Percentiles rank a stretch among this genome's conserved stretches.
These are phyloP conservation scores for Prunus mira DNA, from an alignment of 306 rosid species.

Conservation along the genomic window DNA sequence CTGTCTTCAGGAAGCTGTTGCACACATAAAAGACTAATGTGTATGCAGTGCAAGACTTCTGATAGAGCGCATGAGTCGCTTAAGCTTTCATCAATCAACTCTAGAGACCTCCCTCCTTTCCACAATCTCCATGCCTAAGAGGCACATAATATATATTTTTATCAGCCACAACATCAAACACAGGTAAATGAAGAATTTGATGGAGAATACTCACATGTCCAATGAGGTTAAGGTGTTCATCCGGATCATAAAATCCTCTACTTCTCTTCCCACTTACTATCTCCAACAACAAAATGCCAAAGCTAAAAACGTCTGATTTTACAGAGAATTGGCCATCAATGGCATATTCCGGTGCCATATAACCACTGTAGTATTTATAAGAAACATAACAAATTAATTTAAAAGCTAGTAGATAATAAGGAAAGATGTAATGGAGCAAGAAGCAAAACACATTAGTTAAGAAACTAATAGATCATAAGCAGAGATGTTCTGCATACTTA, in stretches of 20 bases:
- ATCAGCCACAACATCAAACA: not conserved
- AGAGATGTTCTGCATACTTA: conserved; percentile 13
- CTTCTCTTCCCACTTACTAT: conserved; percentile 29
- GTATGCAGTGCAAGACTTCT: conserved; percentile 40
- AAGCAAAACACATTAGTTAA: not conserved
- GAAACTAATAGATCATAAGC: not conserved
- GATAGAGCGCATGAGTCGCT: conserved; percentile 10
- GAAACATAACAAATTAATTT: not conserved
- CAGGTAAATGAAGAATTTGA: not conserved
- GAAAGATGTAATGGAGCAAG: not conserved
- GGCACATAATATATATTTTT: not conserved
- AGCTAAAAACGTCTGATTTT: conserved; percentile 40
- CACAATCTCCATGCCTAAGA: conserved; percentile 43
- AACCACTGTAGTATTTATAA: conserved; percentile 29
- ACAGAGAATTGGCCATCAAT: conserved; percentile 45
- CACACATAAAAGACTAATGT: conserved; percentile 53
- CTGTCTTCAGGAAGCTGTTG: conserved; percentile 53
- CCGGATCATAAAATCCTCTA: conserved; percentile 19
- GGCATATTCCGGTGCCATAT: conserved; percentile 67
- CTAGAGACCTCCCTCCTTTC: conserved; percentile 23
- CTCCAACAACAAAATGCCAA: conserved; percentile 35
- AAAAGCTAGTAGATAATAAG: not conserved
- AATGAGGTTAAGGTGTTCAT: conserved; percentile 22
- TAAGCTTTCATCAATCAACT: conserved; percentile 19
- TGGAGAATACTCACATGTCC: conserved; percentile 21